Base-by-base conservation (phyloP, 176 grass and related monocot genomes). In the Aegilops tauschii region DNA sequence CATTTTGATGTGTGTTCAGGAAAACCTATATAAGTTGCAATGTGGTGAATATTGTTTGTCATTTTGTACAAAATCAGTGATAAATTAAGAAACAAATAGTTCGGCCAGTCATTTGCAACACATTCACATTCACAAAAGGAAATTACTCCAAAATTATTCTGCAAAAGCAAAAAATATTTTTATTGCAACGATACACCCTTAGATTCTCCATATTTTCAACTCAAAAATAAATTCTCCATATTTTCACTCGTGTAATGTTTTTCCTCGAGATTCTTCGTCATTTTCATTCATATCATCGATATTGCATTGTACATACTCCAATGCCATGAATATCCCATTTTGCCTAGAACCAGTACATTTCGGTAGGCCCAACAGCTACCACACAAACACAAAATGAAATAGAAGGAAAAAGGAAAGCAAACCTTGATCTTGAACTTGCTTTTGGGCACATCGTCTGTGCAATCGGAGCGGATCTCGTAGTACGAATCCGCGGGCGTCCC, bases 381-480 rank as follows among this genome's bases (percentile, higher is more conserved):
- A 59, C 87, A 30, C 20, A 75, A 13, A 78, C 8, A 78, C 35
- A 52, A 29, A 89, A 88, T 42, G 27, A 35, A 89, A 87, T 3
- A 58, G 37, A 54, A 64, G 63, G 61, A 20, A 25, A 25, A 71
- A 13, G 25, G 25, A 77, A 85, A 89, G 0, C 76, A 83, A n/a
- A 99, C 97, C 97, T 94, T 99, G 69, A 99, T 99, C 85, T 99
- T 99, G 84, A 99, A 99, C 77, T 97, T 99, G 88, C 90, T 99
- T 90, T 96, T 96, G 30, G 97, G 97, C 18, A 94, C 89, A 82
- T 96, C 94, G 25, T 76, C 82, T 50, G 78, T 92, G 87, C 92
- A 94, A 71, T 97, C 97, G 12, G 97, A 85, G 12, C 94, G 90
- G 44, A 94, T 83, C 83, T 92, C 90, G 79, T 99, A 99, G 83